Evolutionary conservation across 331 rosid species (phyloP).

Genomic region (Acacia concinna): DNA sequence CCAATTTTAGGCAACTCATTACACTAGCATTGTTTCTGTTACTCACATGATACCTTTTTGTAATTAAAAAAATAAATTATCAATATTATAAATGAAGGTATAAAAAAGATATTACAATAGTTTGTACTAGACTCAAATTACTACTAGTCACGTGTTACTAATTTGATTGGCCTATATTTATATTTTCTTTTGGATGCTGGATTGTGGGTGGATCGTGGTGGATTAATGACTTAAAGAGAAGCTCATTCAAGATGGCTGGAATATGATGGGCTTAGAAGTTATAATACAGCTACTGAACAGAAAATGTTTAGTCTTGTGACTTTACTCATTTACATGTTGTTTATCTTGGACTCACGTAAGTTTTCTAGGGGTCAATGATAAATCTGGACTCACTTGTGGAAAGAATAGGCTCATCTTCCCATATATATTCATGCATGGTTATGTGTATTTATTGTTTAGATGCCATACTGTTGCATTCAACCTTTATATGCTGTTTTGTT

Average conservation of each 20-base stretch:
- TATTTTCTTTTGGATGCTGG: background rate
- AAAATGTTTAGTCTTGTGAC: background rate
- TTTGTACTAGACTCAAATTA: background rate
- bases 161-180: background rate
- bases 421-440: background rate
- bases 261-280: slow-evolving; percentile 20
- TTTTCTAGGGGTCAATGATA: slow-evolving; percentile 10
- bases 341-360: background rate
- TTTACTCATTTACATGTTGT: background rate
- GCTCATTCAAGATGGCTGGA: slow-evolving; percentile 20
- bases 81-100: background rate
- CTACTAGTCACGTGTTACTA: background rate
- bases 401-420: slow-evolving; percentile 11
- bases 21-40: background rate
- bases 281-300: slow-evolving; percentile 7
- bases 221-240: slow-evolving; percentile 8
- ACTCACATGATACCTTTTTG: background rate
- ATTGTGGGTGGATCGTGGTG: background rate
- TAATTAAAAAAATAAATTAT: background rate
- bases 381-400: slow-evolving; percentile 12
- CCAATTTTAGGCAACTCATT: background rate
- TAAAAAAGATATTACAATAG: background rate
- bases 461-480: slow-evolving; percentile 16
- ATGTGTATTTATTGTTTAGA: slow-evolving; percentile 22
- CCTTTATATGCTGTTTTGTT: slow-evolving; percentile 1